These are phyloP conservation scores for Tricholoma sp. DNA, from an alignment of 768 basidiomycete species.

Conservation along the genomic window DNA sequence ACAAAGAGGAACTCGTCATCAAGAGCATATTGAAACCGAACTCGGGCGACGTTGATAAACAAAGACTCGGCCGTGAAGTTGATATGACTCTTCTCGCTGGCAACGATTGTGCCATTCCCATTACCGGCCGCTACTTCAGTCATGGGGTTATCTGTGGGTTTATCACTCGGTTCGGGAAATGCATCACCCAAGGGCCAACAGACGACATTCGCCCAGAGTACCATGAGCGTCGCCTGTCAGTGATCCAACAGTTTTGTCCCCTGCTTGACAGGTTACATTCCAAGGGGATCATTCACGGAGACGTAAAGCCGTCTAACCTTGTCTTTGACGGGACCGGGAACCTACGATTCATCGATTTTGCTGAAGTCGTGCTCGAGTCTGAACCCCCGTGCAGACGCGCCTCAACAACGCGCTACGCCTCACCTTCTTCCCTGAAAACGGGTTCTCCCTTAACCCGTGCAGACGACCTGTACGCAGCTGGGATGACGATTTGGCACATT, in stretches of 20 bases:
- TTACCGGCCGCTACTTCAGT: background rate
- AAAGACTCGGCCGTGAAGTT: background rate
- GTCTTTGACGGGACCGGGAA: background rate
- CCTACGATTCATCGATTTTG: background rate
- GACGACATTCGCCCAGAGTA: background rate
- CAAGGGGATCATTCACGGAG: background rate
- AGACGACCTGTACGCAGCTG: constrained; percentile 22
- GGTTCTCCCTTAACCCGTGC: constrained; percentile 10
- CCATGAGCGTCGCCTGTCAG: background rate
- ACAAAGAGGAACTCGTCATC: background rate
- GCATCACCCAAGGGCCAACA: background rate
- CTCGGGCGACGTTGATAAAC: background rate
- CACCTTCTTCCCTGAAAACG: background rate
- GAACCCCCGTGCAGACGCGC: background rate
- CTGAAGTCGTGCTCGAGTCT: background rate
- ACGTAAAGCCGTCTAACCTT: background rate
- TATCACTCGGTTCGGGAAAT: background rate
- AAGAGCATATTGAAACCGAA: background rate
- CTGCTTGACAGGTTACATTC: background rate
- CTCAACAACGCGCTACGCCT: background rate
- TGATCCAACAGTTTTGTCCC: background rate
- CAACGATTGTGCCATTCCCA: background rate
- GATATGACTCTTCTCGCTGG: background rate
- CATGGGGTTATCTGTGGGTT: background rate
- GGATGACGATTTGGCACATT: constrained; percentile 20